Evolutionary conservation across 1,284 basidiomycete species (phyloP).

Genomic region (Mycena citricolor): DNA sequence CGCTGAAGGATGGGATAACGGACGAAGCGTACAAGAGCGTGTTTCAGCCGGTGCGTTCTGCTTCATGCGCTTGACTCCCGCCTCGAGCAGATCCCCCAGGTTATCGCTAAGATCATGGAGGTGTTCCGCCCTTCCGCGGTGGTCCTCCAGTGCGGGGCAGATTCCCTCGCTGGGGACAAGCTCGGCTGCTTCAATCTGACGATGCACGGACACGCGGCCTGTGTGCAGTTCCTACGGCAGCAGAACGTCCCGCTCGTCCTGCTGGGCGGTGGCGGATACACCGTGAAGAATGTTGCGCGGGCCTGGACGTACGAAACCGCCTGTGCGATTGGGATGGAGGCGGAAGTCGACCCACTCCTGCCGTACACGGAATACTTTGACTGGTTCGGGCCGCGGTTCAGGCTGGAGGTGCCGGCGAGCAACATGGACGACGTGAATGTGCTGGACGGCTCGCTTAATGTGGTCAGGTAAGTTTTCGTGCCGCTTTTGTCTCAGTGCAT

Average conservation of each 20-base stretch:
- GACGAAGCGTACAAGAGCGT: conserved; percentile 82
- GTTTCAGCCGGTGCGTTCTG: conserved; percentile 80
- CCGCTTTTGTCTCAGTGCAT: conserved; percentile 2
- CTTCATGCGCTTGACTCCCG: neutral
- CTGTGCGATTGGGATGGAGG: conserved; percentile 82
- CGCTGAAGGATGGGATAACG: conserved; percentile 90
- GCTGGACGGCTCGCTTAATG: conserved; percentile 78
- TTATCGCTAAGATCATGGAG: conserved; percentile 86
- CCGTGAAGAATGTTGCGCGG: conserved; percentile 92
- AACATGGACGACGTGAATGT: conserved; percentile 96
- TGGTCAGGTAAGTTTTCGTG: conserved; percentile 61
- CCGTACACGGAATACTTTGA: conserved; percentile 98
- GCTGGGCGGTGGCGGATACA: conserved; percentile 96
- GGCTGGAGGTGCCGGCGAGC: conserved; percentile 87
- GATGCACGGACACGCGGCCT: conserved; percentile 92
- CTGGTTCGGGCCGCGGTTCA: conserved; percentile 96
- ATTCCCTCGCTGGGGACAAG: conserved; percentile 94
- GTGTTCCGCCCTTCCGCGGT: conserved; percentile 89
- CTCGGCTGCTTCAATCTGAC: conserved; percentile 95
- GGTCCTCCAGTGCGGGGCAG: conserved; percentile 94
- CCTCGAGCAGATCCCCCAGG: conserved; percentile 46
- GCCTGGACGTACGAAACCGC: conserved; percentile 98
- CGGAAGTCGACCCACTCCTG: conserved; percentile 70
- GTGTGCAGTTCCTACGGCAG: conserved; percentile 83
- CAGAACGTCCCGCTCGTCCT: conserved; percentile 89